Evolutionary conservation across 2,329 filamentous ascomycete genomes (phyloP).

Genomic region (Chaetomiaceae sp.): DNA sequence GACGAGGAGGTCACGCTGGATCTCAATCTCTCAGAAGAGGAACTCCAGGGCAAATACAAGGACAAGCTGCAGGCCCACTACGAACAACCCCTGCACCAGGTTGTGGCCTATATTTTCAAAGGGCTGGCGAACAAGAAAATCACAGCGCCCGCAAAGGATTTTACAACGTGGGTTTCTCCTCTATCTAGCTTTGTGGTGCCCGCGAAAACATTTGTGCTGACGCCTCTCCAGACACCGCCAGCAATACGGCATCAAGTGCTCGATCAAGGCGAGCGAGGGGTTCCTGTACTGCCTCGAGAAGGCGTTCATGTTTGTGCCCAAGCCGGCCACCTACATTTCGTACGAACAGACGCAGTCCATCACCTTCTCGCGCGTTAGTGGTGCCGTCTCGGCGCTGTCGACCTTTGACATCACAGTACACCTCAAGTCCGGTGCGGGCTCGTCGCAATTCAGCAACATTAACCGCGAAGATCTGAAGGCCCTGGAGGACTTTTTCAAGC

Average conservation of each 20-base stretch:
- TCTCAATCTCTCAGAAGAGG: constrained; percentile 89
- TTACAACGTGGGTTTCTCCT: constrained; percentile 58
- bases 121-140: constrained; percentile 94
- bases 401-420: constrained; percentile 96
- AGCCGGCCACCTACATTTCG: constrained; percentile 93
- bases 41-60: constrained; percentile 79
- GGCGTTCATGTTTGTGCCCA: constrained; percentile 98
- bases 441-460: constrained; percentile 98
- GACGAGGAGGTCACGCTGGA: constrained; percentile 97
- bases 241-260: constrained; percentile 95
- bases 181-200: no score
- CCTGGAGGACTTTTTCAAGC: constrained; percentile 95
- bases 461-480: constrained; percentile 96
- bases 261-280: constrained; percentile 99
- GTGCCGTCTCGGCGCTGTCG: constrained; percentile 85
- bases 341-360: constrained; percentile 90
- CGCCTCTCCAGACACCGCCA: constrained; percentile 64
- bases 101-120: constrained; percentile 92
- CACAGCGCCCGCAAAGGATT: constrained; percentile 88
- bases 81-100: constrained; percentile 87
- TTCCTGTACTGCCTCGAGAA: constrained; percentile 97
- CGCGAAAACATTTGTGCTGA: no score
- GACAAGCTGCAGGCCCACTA: constrained; percentile 86
- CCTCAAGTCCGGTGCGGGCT: constrained; percentile 79
- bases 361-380: constrained; percentile 92